Base-by-base conservation (phyloP, 1,139 yeast genomes). In the Pichia sp. region DNA sequence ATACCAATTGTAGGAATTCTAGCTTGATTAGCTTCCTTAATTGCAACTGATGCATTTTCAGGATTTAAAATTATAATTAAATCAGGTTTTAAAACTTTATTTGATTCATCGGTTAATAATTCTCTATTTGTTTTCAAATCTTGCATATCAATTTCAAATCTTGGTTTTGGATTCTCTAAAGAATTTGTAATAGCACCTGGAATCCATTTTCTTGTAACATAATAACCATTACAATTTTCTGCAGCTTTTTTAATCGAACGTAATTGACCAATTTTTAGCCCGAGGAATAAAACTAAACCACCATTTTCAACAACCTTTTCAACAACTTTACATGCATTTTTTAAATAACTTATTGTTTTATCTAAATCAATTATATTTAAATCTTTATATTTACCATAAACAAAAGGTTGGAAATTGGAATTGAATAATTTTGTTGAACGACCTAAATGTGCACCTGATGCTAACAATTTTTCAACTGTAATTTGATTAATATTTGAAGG, bases 361-460 rank as follows among this genome's bases (percentile, higher is more conserved):
- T 91, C 93, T 60, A 91, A 75, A 67, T 91, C 96, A 61, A 93
- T 91, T 55, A 93, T 79, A 67, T 90, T 96, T 53, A 93, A 77
- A 18, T 95, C 96, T 58, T 89, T 83, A 61, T 95, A 89, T 59
- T 80, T 84, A 53, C 98, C 99, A 64, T 85, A 86, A 49, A 93
- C 79, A 67, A 76, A 93, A 14, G 95, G 95, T 68, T 90, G 95
- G 45, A 91, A 87, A 38, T 86, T 79, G n/a, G 93, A 83, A 62
- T 96, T 82, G 80, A 87, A 86, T 60, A 84, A 73, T 6, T 87
- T 74, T 41, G 83, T 85, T 6, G 96, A 79, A 64, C 93, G 97
- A 31, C 99, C 99, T 60, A 93, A 73, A 69, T 93, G 99, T 49
- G 93, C 93, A 45, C 97, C 98, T 0, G 98, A 89, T 6, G 97